Percentiles rank a stretch among this genome's conserved stretches.
Evolutionary conservation across 441 rosid species (phyloP).

Genomic region (Populus hybrid): DNA sequence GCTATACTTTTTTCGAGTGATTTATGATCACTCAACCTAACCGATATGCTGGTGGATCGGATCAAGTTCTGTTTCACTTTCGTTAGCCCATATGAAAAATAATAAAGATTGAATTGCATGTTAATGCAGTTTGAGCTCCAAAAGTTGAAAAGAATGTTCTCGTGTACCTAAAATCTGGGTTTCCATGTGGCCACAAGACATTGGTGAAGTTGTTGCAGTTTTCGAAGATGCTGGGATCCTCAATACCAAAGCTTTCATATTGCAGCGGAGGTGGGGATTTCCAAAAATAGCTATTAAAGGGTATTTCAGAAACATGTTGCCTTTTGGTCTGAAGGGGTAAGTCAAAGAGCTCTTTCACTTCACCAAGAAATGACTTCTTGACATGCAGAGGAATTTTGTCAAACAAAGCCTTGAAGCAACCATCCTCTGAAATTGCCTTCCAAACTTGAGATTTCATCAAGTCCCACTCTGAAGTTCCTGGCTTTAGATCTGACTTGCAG

Average conservation of each 20-base stretch:
- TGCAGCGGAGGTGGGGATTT: conserved; percentile 16
- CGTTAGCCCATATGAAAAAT: too few species aligned
- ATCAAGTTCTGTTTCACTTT: too few species aligned
- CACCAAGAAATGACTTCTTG: not conserved
- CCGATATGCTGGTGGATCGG: too few species aligned
- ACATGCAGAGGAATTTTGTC: conserved; percentile 15
- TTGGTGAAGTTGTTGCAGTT: conserved; percentile 15
- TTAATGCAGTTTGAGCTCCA: not conserved
- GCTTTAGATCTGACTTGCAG: not conserved
- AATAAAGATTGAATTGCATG: too few species aligned
- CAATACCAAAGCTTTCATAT: conserved; percentile 31
- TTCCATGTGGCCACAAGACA: conserved; percentile 29
- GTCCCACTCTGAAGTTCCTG: conserved; percentile 22
- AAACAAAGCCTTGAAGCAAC: conserved; percentile 31
- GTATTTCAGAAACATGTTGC: conserved; percentile 16
- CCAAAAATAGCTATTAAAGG: conserved; percentile 24
- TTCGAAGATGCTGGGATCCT: conserved; percentile 9
- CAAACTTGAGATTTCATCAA: conserved; percentile 22
- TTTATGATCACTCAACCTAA: too few species aligned
- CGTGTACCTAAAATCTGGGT: conserved; percentile 21
- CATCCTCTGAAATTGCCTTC: conserved; percentile 20
- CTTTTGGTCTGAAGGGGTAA: conserved; percentile 25
- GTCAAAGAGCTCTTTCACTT: conserved; percentile 26
- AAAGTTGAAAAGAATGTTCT: not conserved
- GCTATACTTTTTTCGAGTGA: too few species aligned